phyloP scores from a whole-genome alignment of 73 alveolate species.

The Tetrahymena thermophila region DNA sequence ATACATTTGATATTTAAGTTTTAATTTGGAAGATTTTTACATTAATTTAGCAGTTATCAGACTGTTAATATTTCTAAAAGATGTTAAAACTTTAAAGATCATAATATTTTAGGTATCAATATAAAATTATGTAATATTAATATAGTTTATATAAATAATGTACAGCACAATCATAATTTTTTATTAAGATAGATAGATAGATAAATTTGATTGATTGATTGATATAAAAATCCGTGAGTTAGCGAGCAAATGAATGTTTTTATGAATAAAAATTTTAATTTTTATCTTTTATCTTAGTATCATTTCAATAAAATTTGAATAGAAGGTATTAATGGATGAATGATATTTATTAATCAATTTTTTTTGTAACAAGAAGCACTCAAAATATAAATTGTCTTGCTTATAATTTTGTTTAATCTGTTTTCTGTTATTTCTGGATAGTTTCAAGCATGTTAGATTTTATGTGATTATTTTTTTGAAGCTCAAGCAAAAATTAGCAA shows the following conservation, averaged over 20 bases:
- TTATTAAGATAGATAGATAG: not conserved
- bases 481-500: not conserved
- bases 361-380: too few relatives aligned
- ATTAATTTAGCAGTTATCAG: too few relatives aligned
- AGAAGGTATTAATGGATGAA: not conserved
- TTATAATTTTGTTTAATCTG: not conserved
- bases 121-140: too few relatives aligned
- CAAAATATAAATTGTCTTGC: not conserved
- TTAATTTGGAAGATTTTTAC: too few relatives aligned
- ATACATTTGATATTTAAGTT: too few relatives aligned
- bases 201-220: not conserved
- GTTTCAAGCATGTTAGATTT: too few relatives aligned
- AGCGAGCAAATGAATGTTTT: not conserved
- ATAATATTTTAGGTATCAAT: too few relatives aligned
- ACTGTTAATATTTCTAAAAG: too few relatives aligned
- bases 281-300: not conserved
- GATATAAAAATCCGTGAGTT: not conserved
- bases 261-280: too few relatives aligned
- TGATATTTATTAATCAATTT: too few relatives aligned
- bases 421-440: not conserved
- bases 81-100: too few relatives aligned
- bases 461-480: not conserved
- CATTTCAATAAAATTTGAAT: not conserved
- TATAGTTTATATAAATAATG: not conserved
- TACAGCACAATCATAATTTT: not conserved